A percentile compares a stretch with the other conserved stretches of the same genome.
phyloP scores from a whole-genome alignment of 495 filamentous ascomycete species.

The Xylaria longipes region DNA sequence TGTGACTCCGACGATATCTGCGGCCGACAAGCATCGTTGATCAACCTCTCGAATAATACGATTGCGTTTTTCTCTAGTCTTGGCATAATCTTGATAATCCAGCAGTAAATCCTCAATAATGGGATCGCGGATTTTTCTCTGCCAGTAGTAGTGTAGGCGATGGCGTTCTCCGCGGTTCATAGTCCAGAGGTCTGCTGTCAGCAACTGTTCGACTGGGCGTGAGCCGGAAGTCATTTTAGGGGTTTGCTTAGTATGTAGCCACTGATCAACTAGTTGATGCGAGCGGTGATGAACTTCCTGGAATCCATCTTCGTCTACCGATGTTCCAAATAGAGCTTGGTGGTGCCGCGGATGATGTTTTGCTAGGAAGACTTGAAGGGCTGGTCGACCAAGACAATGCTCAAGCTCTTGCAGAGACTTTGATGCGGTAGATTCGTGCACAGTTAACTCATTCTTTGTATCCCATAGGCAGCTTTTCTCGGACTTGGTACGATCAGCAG shows the following conservation, averaged over 20 bases:
- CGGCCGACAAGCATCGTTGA: slow-evolving; percentile 56
- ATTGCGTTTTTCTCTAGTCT: slow-evolving; percentile 44
- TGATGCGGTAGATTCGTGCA: neutral
- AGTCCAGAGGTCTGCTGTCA: slow-evolving; percentile 28
- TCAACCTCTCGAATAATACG: slow-evolving; percentile 55
- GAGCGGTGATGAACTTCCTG: slow-evolving; percentile 26
- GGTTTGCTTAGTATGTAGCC: slow-evolving; percentile 23
- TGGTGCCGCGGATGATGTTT: slow-evolving; percentile 23
- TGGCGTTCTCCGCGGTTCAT: slow-evolving; percentile 43
- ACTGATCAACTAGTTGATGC: slow-evolving; percentile 29
- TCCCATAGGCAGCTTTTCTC: slow-evolving; percentile 36
- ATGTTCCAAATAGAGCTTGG: slow-evolving; percentile 38
- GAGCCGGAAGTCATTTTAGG: neutral
- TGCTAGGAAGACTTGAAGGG: slow-evolving; percentile 26
- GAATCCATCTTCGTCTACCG: slow-evolving; percentile 34
- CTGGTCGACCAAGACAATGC: slow-evolving; percentile 18
- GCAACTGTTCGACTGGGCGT: slow-evolving; percentile 26
- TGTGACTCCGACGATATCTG: slow-evolving; percentile 75
- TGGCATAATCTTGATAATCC: slow-evolving; percentile 40
- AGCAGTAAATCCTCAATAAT: slow-evolving; percentile 43
- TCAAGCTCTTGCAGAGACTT: slow-evolving; percentile 24
- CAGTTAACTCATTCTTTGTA: slow-evolving; percentile 10
- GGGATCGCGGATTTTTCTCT: slow-evolving; percentile 46
- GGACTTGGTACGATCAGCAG: slow-evolving; percentile 36
- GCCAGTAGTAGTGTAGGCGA: slow-evolving; percentile 54